Conservation (phyloP, 352 stramenopile genomes). For the Globisporangium acanthophoron region DNA sequence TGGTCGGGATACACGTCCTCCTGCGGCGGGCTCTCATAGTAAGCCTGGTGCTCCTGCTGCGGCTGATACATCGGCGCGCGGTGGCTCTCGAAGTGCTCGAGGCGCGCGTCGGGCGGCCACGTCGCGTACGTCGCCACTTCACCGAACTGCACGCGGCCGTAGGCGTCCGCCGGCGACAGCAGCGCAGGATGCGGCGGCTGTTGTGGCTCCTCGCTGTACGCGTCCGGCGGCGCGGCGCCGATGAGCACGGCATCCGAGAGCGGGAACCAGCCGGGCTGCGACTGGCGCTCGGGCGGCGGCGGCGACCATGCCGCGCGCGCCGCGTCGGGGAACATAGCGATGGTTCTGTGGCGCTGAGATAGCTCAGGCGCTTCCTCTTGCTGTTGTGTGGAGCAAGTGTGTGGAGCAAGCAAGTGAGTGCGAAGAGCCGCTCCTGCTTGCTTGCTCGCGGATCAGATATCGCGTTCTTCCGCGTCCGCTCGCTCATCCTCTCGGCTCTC, state of each 20-base stretch:
- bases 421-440: not conserved
- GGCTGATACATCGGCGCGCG: not conserved
- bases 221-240: not conserved
- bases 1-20: not conserved
- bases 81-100: slow-evolving; percentile 2
- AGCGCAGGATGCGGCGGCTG: not conserved
- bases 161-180: not conserved
- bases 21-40: not conserved
- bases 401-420: not conserved
- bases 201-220: not conserved
- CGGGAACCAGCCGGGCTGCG: slow-evolving; percentile 51
- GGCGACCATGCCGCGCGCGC: not conserved
- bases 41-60: not conserved
- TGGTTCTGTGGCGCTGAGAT: too few species aligned
- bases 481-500: not conserved
- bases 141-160: not conserved
- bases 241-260: slow-evolving; percentile 30
- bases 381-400: not conserved
- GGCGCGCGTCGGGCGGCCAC: not conserved
- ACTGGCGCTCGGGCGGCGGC: slow-evolving; percentile 11
- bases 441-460: not conserved
- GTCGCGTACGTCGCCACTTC: not conserved
- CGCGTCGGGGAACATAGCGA: not conserved
- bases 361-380: too few species aligned
- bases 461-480: not conserved